phyloP scores from a whole-genome alignment of 1,284 basidiomycete species.

The Microstroma glucosiphilum region DNA sequence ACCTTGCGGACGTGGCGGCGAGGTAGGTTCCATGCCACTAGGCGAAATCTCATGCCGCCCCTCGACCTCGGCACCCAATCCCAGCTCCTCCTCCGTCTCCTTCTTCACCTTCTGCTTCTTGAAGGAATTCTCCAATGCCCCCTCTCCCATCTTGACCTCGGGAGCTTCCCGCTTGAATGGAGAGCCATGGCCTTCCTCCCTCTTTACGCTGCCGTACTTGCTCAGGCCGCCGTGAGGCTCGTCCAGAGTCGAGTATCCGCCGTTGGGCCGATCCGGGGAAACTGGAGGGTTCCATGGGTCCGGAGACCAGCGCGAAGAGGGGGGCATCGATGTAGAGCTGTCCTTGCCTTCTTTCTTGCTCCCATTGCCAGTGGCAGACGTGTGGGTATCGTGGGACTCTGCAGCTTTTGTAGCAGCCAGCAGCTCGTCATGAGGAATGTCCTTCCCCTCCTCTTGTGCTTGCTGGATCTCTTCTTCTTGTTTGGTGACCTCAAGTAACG shows the following conservation, averaged over 20 bases:
- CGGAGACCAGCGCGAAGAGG: constrained; percentile 26
- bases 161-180: neutral
- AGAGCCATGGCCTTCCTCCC: neutral
- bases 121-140: neutral
- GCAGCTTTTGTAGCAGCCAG: constrained; percentile 13
- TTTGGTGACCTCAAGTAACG: constrained; percentile 5
- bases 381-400: neutral
- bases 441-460: constrained; percentile 14
- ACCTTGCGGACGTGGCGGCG: no score
- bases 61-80: neutral
- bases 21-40: neutral
- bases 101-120: constrained; percentile 1
- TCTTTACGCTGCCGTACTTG: constrained; percentile 4
- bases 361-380: neutral
- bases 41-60: neutral
- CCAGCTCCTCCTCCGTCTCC: constrained; percentile 1
- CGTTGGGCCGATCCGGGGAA: constrained; percentile 24
- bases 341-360: no score
- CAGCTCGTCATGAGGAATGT: constrained; percentile 16
- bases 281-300: constrained; percentile 35
- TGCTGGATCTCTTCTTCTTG: constrained; percentile 8
- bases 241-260: constrained; percentile 20
- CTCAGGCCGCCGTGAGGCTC: neutral
- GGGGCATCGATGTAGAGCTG: neutral
- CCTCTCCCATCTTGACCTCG: neutral